Percentiles rank a stretch among this genome's conserved stretches.
These are phyloP conservation scores for Magnolia sinica DNA, from an alignment of 164 flowering plant species.

Conservation along the genomic window DNA sequence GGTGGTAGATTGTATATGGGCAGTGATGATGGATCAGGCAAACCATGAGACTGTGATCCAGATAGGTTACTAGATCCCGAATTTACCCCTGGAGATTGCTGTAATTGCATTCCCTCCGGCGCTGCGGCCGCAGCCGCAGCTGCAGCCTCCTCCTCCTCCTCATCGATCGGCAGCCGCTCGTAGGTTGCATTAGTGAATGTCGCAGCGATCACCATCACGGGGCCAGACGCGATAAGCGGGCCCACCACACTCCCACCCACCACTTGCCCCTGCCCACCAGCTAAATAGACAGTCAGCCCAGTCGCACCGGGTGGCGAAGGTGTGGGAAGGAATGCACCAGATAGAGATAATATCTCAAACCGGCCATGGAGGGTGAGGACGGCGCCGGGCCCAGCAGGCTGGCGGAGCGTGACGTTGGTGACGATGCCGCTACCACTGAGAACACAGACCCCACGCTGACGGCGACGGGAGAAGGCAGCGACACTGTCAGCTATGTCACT, in stretches of 20 bases:
- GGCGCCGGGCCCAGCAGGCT: conserved; percentile 63
- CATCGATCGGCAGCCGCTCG: conserved; percentile 73
- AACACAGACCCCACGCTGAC: conserved; percentile 76
- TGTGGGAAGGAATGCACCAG: conserved; percentile 78
- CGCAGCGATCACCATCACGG: conserved; percentile 85
- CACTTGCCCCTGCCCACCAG: conserved; percentile 88
- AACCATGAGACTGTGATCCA: conserved; percentile 21
- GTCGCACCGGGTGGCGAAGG: conserved; percentile 79
- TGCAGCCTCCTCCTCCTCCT: conserved; percentile 23
- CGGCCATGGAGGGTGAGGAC: conserved; percentile 65
- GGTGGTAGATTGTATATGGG: conserved; percentile 33
- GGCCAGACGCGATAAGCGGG: conserved; percentile 72
- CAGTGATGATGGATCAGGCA: conserved; percentile 25
- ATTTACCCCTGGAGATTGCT: conserved; percentile 30
- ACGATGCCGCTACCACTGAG: conserved; percentile 76
- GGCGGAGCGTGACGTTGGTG: conserved; percentile 66
- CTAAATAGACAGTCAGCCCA: conserved; percentile 67
- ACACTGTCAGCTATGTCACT: conserved; percentile 62
- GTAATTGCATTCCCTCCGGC: conserved; percentile 3
- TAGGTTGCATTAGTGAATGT: conserved; percentile 70
- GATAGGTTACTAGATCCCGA: conserved; percentile 26
- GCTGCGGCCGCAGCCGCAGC: not conserved
- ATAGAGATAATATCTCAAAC: conserved; percentile 75
- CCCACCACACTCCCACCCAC: conserved; percentile 84
- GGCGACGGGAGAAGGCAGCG: conserved; percentile 52